Evolutionary conservation across 2,329 filamentous ascomycete species (phyloP).

Genomic region (Thielaviopsis populi): DNA sequence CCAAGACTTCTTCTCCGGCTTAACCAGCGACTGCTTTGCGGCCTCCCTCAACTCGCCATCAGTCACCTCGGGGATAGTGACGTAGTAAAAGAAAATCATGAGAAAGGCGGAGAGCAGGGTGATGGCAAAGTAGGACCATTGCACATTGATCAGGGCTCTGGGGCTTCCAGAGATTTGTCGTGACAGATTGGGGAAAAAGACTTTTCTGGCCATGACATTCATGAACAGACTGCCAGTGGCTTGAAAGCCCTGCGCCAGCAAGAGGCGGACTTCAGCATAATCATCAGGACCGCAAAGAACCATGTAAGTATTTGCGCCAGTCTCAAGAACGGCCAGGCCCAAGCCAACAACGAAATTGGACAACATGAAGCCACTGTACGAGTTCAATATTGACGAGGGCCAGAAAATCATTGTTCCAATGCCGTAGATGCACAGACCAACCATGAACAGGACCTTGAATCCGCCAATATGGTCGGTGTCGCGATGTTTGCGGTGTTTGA

Average conservation of each 20-base stretch:
- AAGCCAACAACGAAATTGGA: constrained; percentile 62
- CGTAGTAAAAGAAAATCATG: constrained; percentile 53
- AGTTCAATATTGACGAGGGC: constrained; percentile 60
- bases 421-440: constrained; percentile 60
- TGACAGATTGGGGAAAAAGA: constrained; percentile 44
- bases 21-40: constrained; percentile 33
- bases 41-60: constrained; percentile 39
- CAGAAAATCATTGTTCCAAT: constrained; percentile 73
- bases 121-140: constrained; percentile 76
- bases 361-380: constrained; percentile 64
- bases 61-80: constrained; percentile 47
- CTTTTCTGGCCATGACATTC: constrained; percentile 55
- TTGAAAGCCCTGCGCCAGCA: constrained; percentile 62
- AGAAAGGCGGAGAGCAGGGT: constrained; percentile 58
- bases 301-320: constrained; percentile 62
- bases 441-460: constrained; percentile 68
- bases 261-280: constrained; percentile 59
- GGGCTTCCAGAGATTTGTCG: constrained; percentile 36
- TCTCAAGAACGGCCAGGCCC: constrained; percentile 63
- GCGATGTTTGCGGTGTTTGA: constrained; percentile 24
- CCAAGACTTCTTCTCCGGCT: constrained; percentile 34
- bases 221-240: constrained; percentile 60
- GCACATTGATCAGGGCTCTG: constrained; percentile 52
- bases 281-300: constrained; percentile 56
- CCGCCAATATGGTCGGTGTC: constrained; percentile 39